A percentile compares a stretch with the other conserved stretches of the same genome.
Evolutionary conservation across 208 protist species (phyloP).

Genomic region (Herpetomonas samuelpessoai): DNA sequence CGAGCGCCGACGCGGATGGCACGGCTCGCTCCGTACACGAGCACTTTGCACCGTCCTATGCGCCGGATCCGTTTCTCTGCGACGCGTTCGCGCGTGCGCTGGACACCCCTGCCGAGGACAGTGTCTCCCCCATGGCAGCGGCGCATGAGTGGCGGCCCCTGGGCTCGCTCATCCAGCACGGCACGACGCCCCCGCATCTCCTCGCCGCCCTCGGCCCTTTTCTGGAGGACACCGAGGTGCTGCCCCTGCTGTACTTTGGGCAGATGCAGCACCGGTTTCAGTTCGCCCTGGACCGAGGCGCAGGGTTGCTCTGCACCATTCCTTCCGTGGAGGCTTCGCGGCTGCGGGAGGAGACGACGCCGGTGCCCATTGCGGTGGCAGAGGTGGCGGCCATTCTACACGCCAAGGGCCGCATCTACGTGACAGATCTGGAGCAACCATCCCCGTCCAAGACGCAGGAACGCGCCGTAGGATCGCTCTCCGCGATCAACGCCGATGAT

Average conservation of each 20-base stretch:
- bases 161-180: conserved; percentile 17
- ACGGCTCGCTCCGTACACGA: conserved; percentile 9
- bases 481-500: background rate
- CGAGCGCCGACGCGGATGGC: background rate
- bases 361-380: conserved; percentile 16
- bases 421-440: conserved; percentile 15
- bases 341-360: conserved; percentile 16
- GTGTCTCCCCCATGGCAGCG: background rate
- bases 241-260: conserved; percentile 52
- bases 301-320: conserved; percentile 11
- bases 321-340: background rate
- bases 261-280: conserved; percentile 58
- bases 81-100: conserved; percentile 26
- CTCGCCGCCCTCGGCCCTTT: conserved; percentile 25
- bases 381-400: conserved; percentile 9
- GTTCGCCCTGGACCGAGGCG: conserved; percentile 42
- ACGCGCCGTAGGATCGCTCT: background rate
- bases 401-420: conserved; percentile 9
- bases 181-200: conserved; percentile 17
- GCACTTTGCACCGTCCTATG: conserved; percentile 21
- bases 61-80: conserved; percentile 38
- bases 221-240: conserved; percentile 17
- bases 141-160: conserved; percentile 27
- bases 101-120: too few species aligned
- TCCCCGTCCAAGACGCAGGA: background rate